A percentile compares a stretch with the other conserved stretches of the same genome.
phyloP scores from a whole-genome alignment of 768 basidiomycete genomes.

The Epithele typhae region DNA sequence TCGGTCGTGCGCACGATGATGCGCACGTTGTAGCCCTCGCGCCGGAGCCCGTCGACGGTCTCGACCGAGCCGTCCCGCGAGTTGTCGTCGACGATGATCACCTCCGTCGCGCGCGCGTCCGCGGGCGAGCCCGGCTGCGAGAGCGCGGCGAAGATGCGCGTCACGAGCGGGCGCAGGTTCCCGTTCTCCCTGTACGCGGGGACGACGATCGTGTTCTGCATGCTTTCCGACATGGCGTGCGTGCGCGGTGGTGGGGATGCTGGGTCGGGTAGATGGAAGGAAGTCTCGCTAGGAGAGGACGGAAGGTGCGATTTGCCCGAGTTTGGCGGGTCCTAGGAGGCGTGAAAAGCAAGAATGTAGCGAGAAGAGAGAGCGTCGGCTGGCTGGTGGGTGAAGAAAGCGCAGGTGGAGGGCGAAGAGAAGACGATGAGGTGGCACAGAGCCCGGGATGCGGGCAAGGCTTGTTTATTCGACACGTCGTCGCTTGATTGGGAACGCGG shows the following conservation, averaged over 20 bases:
- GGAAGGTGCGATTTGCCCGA: slow-evolving; percentile 3
- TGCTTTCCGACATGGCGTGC: slow-evolving; percentile 7
- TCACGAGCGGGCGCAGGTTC: slow-evolving; percentile 26
- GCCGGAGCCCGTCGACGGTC: slow-evolving; percentile 22
- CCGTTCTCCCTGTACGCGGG: slow-evolving; percentile 26
- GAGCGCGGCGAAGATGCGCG: slow-evolving; percentile 26
- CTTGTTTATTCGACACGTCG: no score
- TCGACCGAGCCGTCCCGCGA: slow-evolving; percentile 26
- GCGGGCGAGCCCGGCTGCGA: slow-evolving; percentile 23
- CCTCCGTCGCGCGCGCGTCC: slow-evolving; percentile 20
- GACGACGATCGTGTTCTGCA: slow-evolving; percentile 25
- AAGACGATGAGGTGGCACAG: no score
- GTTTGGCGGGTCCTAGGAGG: slow-evolving; percentile 5
- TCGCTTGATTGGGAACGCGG: no score
- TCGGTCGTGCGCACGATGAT: slow-evolving; percentile 27
- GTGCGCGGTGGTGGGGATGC: no score
- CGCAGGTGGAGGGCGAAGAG: no score
- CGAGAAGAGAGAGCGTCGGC: no score
- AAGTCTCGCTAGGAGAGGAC: not conserved
- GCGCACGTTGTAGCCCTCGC: slow-evolving; percentile 27
- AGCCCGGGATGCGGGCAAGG: no score
- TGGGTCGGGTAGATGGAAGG: not conserved
- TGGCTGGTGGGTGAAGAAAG: no score
- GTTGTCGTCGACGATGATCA: slow-evolving; percentile 29
- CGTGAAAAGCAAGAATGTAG: no score